These are phyloP conservation scores for Lablab purpureus DNA, from an alignment of 306 rosid species.

Conservation along the genomic window DNA sequence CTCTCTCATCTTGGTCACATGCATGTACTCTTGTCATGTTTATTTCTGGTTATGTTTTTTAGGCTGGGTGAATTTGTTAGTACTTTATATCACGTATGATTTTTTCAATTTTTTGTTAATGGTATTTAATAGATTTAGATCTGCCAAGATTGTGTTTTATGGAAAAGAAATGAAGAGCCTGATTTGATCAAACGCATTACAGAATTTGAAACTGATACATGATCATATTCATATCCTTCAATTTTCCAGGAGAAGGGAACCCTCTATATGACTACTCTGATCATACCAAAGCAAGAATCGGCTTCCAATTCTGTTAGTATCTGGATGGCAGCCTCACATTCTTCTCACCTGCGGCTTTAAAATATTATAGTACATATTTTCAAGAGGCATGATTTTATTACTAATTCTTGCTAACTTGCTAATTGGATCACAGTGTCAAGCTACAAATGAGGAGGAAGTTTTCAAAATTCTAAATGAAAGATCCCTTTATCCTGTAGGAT, in stretches of 20 bases:
- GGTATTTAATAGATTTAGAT: slow-evolving; percentile 17
- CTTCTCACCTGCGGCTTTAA: slow-evolving; percentile 24
- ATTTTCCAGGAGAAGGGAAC: slow-evolving; percentile 66
- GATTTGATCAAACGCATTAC: slow-evolving; percentile 10
- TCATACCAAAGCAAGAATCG: slow-evolving; percentile 91
- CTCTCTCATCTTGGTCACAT: neutral
- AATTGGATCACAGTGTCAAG: slow-evolving; percentile 71
- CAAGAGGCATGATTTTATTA: slow-evolving; percentile 32
- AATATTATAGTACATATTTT: slow-evolving; percentile 29
- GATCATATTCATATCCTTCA: slow-evolving; percentile 41
- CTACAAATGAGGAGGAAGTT: slow-evolving; percentile 79
- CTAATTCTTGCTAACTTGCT: slow-evolving; percentile 50
- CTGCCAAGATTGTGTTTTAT: slow-evolving; percentile 11
- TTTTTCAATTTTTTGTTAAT: slow-evolving; percentile 7
- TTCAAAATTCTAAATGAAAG: slow-evolving; percentile 72
- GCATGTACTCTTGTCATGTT: neutral
- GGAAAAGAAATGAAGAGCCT: slow-evolving; percentile 17
- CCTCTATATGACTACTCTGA: slow-evolving; percentile 78
- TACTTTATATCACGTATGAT: neutral
- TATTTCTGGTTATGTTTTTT: neutral
- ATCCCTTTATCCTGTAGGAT: slow-evolving; percentile 82
- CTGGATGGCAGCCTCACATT: slow-evolving; percentile 6
- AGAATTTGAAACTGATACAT: slow-evolving; percentile 40
- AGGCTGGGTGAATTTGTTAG: neutral
- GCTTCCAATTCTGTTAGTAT: slow-evolving; percentile 82